phyloP scores from a whole-genome alignment of 1,284 basidiomycete species.

The Apiotrichum sp. region DNA sequence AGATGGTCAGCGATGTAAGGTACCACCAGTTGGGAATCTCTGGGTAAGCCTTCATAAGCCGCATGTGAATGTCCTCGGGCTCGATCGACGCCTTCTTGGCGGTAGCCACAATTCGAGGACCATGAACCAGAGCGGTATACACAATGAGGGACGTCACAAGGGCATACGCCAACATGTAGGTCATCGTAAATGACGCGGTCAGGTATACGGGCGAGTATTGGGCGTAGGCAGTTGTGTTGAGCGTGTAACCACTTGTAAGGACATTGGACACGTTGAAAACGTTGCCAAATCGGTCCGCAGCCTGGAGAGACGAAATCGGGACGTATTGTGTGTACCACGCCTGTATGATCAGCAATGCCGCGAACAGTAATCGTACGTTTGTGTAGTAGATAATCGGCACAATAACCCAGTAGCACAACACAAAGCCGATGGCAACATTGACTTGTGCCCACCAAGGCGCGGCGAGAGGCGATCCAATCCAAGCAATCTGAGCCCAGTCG shows the following conservation, averaged over 20 bases:
- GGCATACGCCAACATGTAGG: conserved; percentile 83
- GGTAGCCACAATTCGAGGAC: conserved; percentile 66
- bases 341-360: conserved; percentile 47
- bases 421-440: conserved; percentile 81
- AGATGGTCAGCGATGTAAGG: conserved; percentile 57
- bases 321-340: conserved; percentile 76
- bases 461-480: conserved; percentile 85
- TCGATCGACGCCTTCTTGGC: conserved; percentile 68
- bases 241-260: conserved; percentile 56
- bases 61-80: conserved; percentile 91
- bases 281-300: conserved; percentile 66
- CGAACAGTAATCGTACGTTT: conserved; percentile 54
- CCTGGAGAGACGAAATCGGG: conserved; percentile 68
- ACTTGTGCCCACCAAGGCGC: conserved; percentile 96
- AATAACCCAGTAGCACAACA: conserved; percentile 85
- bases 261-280: conserved; percentile 71
- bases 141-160: conserved; percentile 78
- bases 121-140: conserved; percentile 84
- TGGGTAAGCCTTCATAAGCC: conserved; percentile 84
- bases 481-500: conserved; percentile 90
- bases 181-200: conserved; percentile 77
- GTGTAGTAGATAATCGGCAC: conserved; percentile 85
- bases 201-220: conserved; percentile 86
- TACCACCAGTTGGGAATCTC: conserved; percentile 99
- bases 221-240: conserved; percentile 72